Conservation (phyloP, 2,329 filamentous ascomycete genomes). For the Pseudogymnoascus sp. region DNA sequence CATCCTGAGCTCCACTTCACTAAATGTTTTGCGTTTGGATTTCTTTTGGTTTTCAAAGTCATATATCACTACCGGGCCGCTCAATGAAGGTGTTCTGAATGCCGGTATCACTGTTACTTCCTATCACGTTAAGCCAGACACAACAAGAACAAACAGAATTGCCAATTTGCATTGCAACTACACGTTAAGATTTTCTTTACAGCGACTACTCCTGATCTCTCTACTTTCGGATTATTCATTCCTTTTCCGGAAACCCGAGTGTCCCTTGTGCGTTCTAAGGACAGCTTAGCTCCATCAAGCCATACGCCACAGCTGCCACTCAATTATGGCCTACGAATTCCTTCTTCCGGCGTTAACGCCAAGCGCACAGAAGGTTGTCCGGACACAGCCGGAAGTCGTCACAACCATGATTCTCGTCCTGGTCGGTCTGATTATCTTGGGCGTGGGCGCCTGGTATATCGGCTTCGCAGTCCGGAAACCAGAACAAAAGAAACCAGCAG, state of each 20-base stretch:
- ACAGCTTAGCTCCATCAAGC: background rate
- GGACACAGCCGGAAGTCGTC: background rate
- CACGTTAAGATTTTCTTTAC: background rate
- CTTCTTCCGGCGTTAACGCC: background rate
- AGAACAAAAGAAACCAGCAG: background rate
- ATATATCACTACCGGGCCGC: background rate
- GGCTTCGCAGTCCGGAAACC: background rate
- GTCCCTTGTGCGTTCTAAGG: background rate
- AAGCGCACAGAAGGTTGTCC: constrained; percentile 1
- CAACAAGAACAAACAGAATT: background rate
- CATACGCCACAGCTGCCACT: background rate
- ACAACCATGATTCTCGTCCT: constrained; percentile 2
- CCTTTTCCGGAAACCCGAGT: background rate
- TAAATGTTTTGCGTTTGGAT: background rate
- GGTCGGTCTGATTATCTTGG: background rate
- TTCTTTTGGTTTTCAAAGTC: background rate
- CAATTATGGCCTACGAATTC: constrained; percentile 2
- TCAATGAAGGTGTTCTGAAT: background rate
- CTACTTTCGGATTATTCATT: background rate
- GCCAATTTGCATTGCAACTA: background rate
- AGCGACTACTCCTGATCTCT: background rate
- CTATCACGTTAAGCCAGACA: background rate
- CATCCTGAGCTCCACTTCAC: constrained; percentile 2
- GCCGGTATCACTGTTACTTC: background rate
- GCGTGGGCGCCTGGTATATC: background rate